Conservation (phyloP, 2,329 filamentous ascomycete species). For the Ustulina deusta region DNA sequence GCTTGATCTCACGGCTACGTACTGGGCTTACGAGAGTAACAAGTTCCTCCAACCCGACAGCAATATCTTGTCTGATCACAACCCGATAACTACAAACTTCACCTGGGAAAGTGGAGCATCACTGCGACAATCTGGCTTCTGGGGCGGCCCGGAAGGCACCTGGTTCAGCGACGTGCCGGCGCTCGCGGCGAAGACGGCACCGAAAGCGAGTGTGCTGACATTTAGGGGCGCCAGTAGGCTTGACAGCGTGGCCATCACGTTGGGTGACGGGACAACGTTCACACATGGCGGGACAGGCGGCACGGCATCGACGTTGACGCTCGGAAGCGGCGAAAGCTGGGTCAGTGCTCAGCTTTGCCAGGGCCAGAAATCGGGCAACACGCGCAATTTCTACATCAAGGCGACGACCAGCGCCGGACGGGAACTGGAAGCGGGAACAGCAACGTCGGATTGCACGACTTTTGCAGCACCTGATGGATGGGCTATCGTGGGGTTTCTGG, state of each 20-base stretch:
- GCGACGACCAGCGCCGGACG: conserved; percentile 64
- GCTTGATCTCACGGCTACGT: conserved; percentile 60
- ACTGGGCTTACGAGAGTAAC: conserved; percentile 66
- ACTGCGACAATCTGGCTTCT: conserved; percentile 60
- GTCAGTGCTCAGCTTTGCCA: conserved; percentile 62
- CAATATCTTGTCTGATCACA: conserved; percentile 71
- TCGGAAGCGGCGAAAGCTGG: conserved; percentile 63
- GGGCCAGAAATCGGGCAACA: conserved; percentile 58
- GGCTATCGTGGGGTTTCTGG: conserved; percentile 54
- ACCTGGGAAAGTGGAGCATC: conserved; percentile 55
- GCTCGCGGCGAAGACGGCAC: conserved; percentile 51
- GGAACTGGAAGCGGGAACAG: conserved; percentile 58
- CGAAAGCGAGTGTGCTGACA: conserved; percentile 55
- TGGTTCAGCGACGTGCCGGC: conserved; percentile 68
- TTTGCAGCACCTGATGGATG: conserved; percentile 55
- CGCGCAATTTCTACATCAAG: conserved; percentile 67
- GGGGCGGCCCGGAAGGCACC: conserved; percentile 61
- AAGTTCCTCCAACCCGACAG: conserved; percentile 70
- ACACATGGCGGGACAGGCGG: conserved; percentile 68
- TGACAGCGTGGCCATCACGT: conserved; percentile 62
- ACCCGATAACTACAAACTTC: conserved; percentile 70
- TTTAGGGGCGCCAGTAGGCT: conserved; percentile 63
- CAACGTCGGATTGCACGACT: conserved; percentile 61
- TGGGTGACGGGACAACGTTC: conserved; percentile 62
- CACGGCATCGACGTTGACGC: conserved; percentile 55